phyloP scores from a whole-genome alignment of 768 basidiomycete genomes.

The Suillus bovinus region DNA sequence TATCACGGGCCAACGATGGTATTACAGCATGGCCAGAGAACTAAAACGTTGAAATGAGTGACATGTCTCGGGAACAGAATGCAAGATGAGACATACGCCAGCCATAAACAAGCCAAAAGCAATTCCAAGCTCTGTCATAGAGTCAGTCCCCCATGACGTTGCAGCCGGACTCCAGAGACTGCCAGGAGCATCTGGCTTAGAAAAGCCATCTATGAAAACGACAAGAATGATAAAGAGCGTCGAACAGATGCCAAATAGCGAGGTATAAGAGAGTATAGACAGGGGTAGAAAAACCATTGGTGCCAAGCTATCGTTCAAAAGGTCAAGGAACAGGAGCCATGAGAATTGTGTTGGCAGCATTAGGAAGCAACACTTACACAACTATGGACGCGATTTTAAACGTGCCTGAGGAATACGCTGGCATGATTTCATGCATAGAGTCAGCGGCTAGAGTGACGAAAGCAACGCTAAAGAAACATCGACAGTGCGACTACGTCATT shows the following conservation, averaged over 20 bases:
- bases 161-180: slow-evolving; percentile 74
- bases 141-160: slow-evolving; percentile 61
- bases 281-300: slow-evolving; percentile 88
- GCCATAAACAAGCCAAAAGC: slow-evolving; percentile 92
- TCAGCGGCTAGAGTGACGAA: slow-evolving; percentile 91
- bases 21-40: slow-evolving; percentile 94
- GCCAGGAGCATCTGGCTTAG: slow-evolving; percentile 72
- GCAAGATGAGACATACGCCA: slow-evolving; percentile 52
- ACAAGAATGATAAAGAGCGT: slow-evolving; percentile 74
- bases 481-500: not conserved
- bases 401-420: slow-evolving; percentile 60
- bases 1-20: slow-evolving; percentile 87
- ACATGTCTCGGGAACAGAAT: not conserved
- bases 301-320: slow-evolving; percentile 48
- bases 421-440: slow-evolving; percentile 73
- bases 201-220: slow-evolving; percentile 79
- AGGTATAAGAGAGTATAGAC: slow-evolving; percentile 84
- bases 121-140: slow-evolving; percentile 63
- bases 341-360: not conserved
- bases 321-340: not conserved
- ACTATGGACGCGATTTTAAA: slow-evolving; percentile 78
- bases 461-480: slow-evolving; percentile 57
- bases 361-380: slow-evolving; percentile 47
- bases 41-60: slow-evolving; percentile 33
- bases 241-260: slow-evolving; percentile 82